Evolutionary conservation across 495 filamentous ascomycete species (phyloP), one percentile per base, ranked within the genome.

Genomic region (Parmelia sp.): DNA sequence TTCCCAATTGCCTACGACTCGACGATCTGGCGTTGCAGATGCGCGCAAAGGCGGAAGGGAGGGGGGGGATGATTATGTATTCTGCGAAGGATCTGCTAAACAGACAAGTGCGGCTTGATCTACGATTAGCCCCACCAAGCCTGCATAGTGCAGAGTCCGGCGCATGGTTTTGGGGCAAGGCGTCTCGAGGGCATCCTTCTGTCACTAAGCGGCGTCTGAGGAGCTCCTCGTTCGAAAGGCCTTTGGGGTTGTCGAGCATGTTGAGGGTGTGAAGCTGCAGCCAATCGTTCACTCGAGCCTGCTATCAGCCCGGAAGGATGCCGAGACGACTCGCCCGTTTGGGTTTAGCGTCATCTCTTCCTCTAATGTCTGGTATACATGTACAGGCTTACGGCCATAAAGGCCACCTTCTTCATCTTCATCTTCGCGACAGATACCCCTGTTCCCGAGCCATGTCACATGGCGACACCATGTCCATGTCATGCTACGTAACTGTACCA

Each of bases 321-420:
- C 25, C 47, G 47, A 25, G 47, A 29, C 4, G 25, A 17, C 27
- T 1, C 23, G n/a, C 44, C 44, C 11, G 14, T 12, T 3, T 14
- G 23, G 47, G 47, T 51, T 29, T 51, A 51, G 47, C 47, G 44
- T 25, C n/a, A n/a, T n/a, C n/a, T n/a, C n/a, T n/a, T n/a, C n/a
- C n/a, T n/a, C n/a, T n/a, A n/a, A n/a, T n/a, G n/a, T n/a, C n/a
- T n/a, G n/a, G n/a, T n/a, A n/a, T n/a, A n/a, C 29, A 53, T 51
- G 8, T 33, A 51, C 23, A 2, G n/a, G n/a, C n/a, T n/a, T n/a
- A n/a, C n/a, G n/a, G 21, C 3, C 2, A 4, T 25, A 31, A 53
- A 53, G 27, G 9, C 49, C 27, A 53, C 14, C n/a, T n/a, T 8
- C 12, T 6, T 4, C 12, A 25, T 27, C 3, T 53, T 17, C 14